phyloP scores from a whole-genome alignment of 1,284 basidiomycete genomes.

The Pyrrhoderma lamaoense region DNA sequence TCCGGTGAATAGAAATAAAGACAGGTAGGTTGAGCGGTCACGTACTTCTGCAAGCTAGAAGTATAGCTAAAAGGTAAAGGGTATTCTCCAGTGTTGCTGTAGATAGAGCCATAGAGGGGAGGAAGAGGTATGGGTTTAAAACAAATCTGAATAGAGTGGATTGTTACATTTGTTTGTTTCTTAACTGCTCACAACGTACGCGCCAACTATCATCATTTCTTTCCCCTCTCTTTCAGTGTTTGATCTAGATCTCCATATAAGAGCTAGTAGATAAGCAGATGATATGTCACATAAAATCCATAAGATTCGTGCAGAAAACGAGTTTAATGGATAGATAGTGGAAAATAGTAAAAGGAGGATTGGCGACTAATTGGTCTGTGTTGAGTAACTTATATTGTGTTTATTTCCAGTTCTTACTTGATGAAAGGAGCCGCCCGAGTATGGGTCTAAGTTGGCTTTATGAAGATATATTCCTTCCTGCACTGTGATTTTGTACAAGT shows the following conservation, averaged over 20 bases:
- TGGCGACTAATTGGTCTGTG: constrained; percentile 54
- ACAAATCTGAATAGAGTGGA: constrained; percentile 52
- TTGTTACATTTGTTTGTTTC: neutral
- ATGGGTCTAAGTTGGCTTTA: constrained; percentile 69
- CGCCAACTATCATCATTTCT: constrained; percentile 50
- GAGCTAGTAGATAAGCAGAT: constrained; percentile 59
- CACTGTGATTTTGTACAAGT: constrained; percentile 42
- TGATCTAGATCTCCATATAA: constrained; percentile 59
- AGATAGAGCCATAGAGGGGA: constrained; percentile 74
- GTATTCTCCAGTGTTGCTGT: constrained; percentile 77
- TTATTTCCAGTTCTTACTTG: constrained; percentile 49
- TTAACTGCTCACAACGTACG: constrained; percentile 39
- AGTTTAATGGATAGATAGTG: constrained; percentile 50
- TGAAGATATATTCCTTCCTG: constrained; percentile 82
- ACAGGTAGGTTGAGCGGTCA: neutral
- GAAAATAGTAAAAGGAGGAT: constrained; percentile 74
- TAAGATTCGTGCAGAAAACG: constrained; percentile 42
- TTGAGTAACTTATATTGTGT: constrained; percentile 11
- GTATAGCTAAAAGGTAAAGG: constrained; percentile 58
- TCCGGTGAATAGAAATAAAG: constrained; percentile 2
- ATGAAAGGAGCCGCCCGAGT: constrained; percentile 75
- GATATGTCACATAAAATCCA: constrained; percentile 69
- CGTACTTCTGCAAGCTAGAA: constrained; percentile 65
- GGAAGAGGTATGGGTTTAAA: constrained; percentile 80
- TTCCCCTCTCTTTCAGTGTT: constrained; percentile 38